Conservation (phyloP, 2,329 filamentous ascomycete species). For the Trichoderma atrobrunneum region DNA sequence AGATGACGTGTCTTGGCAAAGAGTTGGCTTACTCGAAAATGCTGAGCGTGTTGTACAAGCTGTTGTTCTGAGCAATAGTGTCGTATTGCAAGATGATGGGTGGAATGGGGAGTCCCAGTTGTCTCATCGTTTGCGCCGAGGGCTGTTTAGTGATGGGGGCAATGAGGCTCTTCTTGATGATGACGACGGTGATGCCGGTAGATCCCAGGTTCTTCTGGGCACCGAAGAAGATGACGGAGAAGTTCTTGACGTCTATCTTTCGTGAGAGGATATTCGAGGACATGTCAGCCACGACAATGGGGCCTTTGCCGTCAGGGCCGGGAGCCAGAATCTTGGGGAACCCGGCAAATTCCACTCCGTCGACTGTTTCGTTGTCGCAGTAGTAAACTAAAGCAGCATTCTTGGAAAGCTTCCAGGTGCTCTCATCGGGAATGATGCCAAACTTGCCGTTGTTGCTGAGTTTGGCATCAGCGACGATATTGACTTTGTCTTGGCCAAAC, state of each 20-base stretch:
- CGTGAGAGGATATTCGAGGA: constrained; percentile 88
- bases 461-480: constrained; percentile 69
- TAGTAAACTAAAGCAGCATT: constrained; percentile 76
- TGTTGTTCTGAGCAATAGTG: constrained; percentile 87
- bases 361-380: constrained; percentile 92
- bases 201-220: constrained; percentile 93
- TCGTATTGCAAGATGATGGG: constrained; percentile 81
- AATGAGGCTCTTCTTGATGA: constrained; percentile 78
- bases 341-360: constrained; percentile 85
- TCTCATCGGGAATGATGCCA: constrained; percentile 75
- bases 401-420: constrained; percentile 70
- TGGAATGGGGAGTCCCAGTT: constrained; percentile 71
- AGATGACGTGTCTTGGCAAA: background rate
- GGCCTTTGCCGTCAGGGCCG: constrained; percentile 58
- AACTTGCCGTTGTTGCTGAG: constrained; percentile 73
- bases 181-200: constrained; percentile 80
- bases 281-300: constrained; percentile 88
- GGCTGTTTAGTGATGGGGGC: constrained; percentile 65
- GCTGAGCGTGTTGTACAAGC: constrained; percentile 90
- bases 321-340: constrained; percentile 64
- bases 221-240: constrained; percentile 82
- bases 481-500: constrained; percentile 46
- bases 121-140: constrained; percentile 59
- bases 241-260: constrained; percentile 73
- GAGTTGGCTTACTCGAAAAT: constrained; percentile 69